Evolutionary conservation across 768 basidiomycete genomes (phyloP).

Genomic region (Russula griseocarnosa): DNA sequence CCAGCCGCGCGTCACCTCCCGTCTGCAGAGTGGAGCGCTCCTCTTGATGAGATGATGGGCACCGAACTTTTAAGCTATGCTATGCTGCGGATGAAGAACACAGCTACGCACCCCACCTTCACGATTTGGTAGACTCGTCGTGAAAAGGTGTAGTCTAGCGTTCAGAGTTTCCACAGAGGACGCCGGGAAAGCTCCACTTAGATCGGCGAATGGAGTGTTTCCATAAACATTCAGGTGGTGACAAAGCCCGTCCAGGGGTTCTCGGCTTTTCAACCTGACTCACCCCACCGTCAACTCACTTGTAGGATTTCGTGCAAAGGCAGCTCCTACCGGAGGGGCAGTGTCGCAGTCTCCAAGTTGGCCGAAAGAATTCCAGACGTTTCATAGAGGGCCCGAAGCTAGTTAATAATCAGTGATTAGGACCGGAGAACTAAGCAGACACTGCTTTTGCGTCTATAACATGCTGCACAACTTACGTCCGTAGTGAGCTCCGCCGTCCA

Average conservation of each 20-base stretch:
- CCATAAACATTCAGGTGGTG: conserved; percentile 52
- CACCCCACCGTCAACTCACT: not conserved
- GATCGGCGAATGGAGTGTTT: conserved; percentile 50
- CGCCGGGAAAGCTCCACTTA: conserved; percentile 54
- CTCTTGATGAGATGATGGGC: conserved; percentile 13
- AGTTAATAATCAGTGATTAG: not conserved
- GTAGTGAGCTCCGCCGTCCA: conserved; percentile 33
- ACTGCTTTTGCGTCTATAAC: not conserved
- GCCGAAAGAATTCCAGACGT: conserved; percentile 38
- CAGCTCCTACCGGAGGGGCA: conserved; percentile 33
- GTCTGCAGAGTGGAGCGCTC: conserved; percentile 38
- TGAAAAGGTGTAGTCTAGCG: conserved; percentile 40
- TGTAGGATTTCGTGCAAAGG: not conserved
- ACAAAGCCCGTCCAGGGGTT: conserved; percentile 43
- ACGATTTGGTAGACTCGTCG: conserved; percentile 30
- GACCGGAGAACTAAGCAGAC: not conserved
- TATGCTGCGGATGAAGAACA: not conserved
- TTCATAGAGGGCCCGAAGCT: conserved; percentile 33
- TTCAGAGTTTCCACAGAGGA: conserved; percentile 32
- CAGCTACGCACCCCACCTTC: conserved; percentile 15
- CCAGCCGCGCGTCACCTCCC: conserved; percentile 62
- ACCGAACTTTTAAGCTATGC: conserved; percentile 4
- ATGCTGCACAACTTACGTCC: conserved; percentile 29
- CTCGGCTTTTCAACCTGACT: conserved; percentile 38
- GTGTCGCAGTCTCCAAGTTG: conserved; percentile 38